phyloP scores from a whole-genome alignment of 1,139 yeast genomes.

The Scheffersomyces stambukii region DNA sequence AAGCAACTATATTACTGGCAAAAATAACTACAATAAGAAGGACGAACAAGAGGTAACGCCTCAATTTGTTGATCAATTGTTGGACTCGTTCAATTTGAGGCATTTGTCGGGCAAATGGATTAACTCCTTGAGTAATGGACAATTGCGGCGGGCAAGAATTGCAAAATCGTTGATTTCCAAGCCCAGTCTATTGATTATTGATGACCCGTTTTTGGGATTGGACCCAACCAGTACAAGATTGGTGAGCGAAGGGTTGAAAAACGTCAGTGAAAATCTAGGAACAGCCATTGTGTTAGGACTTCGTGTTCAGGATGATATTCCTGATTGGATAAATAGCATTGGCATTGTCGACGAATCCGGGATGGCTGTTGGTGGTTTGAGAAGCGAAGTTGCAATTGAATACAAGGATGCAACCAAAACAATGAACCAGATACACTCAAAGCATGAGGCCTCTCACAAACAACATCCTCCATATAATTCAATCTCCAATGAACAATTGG shows the following conservation, averaged over 20 bases:
- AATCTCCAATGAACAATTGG: slow-evolving; percentile 7
- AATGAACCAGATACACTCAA: slow-evolving; percentile 7
- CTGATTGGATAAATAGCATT: slow-evolving; percentile 73
- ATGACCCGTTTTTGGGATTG: slow-evolving; percentile 89
- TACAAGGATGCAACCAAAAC: slow-evolving; percentile 1
- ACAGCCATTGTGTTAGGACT: slow-evolving; percentile 62
- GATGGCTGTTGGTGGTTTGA: slow-evolving; percentile 45
- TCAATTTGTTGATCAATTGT: slow-evolving; percentile 34
- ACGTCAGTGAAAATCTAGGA: slow-evolving; percentile 21
- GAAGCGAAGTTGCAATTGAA: slow-evolving; percentile 12
- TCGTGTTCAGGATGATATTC: slow-evolving; percentile 69
- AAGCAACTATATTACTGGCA: slow-evolving; percentile 51
- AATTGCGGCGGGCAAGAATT: slow-evolving; percentile 81
- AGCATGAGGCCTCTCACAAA: slow-evolving; percentile 6
- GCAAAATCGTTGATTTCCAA: slow-evolving; percentile 66
- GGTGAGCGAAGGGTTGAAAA: slow-evolving; percentile 45
- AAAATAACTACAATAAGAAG: slow-evolving; percentile 44
- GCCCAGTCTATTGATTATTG: slow-evolving; percentile 69
- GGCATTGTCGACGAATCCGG: slow-evolving; percentile 60
- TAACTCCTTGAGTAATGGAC: slow-evolving; percentile 89
- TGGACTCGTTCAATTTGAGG: slow-evolving; percentile 50
- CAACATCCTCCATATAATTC: slow-evolving; percentile 5
- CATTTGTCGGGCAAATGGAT: slow-evolving; percentile 70
- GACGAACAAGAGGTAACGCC: slow-evolving; percentile 13
- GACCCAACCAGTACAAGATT: slow-evolving; percentile 68